These are phyloP conservation scores for Leptographium procerum DNA, from an alignment of 2,329 filamentous ascomycete genomes.

Conservation along the genomic window DNA sequence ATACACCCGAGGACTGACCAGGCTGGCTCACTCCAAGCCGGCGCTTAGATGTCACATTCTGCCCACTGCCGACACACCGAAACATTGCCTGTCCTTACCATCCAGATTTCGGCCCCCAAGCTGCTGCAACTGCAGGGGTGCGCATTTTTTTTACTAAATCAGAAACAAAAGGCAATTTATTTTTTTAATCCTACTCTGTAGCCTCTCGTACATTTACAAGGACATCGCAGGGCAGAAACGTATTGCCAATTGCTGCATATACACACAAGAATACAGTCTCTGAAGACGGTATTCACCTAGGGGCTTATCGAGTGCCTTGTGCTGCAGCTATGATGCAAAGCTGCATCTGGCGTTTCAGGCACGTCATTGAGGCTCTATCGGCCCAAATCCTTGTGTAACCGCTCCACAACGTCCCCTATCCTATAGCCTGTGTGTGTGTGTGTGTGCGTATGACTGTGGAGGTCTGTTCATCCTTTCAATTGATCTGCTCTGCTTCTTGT, in stretches of 20 bases:
- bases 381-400: background rate
- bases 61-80: background rate
- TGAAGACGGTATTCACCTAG: background rate
- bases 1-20: background rate
- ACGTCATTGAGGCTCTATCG: background rate
- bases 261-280: background rate
- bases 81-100: background rate
- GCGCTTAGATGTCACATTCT: background rate
- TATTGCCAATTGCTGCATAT: background rate
- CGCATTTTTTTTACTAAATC: too few relatives aligned
- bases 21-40: background rate
- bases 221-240: background rate
- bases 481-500: background rate
- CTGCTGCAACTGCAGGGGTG: background rate
- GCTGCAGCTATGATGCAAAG: background rate
- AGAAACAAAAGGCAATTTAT: too few relatives aligned
- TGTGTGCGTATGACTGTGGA: background rate
- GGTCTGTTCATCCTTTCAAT: background rate
- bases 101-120: background rate
- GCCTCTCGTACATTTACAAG: background rate
- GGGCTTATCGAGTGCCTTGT: background rate
- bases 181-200: background rate
- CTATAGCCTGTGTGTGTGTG: too few relatives aligned
- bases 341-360: background rate
- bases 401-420: background rate